Evolutionary conservation across 768 basidiomycete genomes (phyloP).

Genomic region (Xanthoconium stramineum): DNA sequence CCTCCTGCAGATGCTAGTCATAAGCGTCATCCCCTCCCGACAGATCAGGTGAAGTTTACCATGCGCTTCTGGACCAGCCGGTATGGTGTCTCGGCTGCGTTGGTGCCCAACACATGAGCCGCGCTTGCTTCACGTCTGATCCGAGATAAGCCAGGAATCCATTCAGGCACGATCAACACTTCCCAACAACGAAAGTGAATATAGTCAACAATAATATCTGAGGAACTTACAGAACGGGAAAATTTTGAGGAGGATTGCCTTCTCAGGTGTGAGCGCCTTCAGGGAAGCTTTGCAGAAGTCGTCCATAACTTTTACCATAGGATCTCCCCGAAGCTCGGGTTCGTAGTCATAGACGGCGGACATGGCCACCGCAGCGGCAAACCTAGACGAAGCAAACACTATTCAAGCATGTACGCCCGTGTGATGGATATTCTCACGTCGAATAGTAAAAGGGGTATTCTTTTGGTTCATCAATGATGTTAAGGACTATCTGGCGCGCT

Average conservation of each 20-base stretch:
- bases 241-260: constrained; percentile 3
- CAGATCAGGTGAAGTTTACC: not conserved
- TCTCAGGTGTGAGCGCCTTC: constrained; percentile 4
- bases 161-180: not conserved
- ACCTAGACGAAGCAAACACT: no score
- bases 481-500: constrained; percentile 5
- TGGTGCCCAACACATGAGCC: not conserved
- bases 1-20: not conserved
- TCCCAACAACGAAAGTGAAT: not conserved
- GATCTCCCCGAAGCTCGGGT: not conserved
- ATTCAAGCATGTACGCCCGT: not conserved
- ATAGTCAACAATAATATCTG: not conserved
- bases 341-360: constrained; percentile 15
- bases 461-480: constrained; percentile 3
- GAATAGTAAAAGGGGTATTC: constrained; percentile 5
- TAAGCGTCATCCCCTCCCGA: not conserved
- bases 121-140: not conserved
- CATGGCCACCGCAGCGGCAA: constrained; percentile 12
- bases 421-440: not conserved
- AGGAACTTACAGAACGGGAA: not conserved
- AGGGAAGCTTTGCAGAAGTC: not conserved
- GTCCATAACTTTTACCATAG: not conserved
- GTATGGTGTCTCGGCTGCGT: not conserved
- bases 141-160: no score
- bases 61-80: not conserved